Base-by-base conservation (phyloP, 1,284 basidiomycete species). In the Tylopilus sp. region DNA sequence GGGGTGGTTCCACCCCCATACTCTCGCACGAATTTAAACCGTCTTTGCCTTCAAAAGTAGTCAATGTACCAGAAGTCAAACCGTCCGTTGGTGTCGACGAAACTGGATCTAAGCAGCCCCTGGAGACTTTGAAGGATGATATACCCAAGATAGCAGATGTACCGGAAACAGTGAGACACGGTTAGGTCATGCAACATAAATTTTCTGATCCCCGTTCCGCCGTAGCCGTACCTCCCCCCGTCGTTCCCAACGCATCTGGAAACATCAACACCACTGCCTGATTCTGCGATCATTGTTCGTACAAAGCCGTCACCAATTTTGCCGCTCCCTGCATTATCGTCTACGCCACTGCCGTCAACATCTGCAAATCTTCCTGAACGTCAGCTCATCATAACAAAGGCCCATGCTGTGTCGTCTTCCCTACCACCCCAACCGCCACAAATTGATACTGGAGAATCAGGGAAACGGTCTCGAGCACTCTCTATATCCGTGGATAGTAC, bases 151-250 rank as follows among this genome's bases (percentile, higher is more conserved):
- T 66, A 23, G 33, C 51, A 33, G 55, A 69, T 52, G 25, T 69
- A 30, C 52, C 65, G 29, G 64, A 66, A 56, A 59, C 59, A 41
- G 64, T 66, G 55, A 55, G 64, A 43, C 19, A 34, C 28, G 30
- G 41, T 44, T 44, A 31, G 36, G 46, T 54, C 31, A 48, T 41
- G 21, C 26, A 23, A 38, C 30, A 42, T 46, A 19, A 36, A 13
- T 38, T 46, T 44, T 44, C 48, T 61, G 46, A 65, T 30, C 15
- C 35, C 16, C n/a, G 16, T 49, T 46, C 36, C 37, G 23, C 16
- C 44, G 36, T 49, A 66, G 67, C 54, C 55, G 15, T 69, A 59
- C 26, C 46, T 68, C 39, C 65, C 67, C 6, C 64, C 64, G 13
- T 66, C 64, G 26, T 66, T 66, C 41, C 67, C 64, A 33, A 45